Evolutionary conservation across 139 green algal species (phyloP).

Genomic region (Chlamydomonas schloesseri): DNA sequence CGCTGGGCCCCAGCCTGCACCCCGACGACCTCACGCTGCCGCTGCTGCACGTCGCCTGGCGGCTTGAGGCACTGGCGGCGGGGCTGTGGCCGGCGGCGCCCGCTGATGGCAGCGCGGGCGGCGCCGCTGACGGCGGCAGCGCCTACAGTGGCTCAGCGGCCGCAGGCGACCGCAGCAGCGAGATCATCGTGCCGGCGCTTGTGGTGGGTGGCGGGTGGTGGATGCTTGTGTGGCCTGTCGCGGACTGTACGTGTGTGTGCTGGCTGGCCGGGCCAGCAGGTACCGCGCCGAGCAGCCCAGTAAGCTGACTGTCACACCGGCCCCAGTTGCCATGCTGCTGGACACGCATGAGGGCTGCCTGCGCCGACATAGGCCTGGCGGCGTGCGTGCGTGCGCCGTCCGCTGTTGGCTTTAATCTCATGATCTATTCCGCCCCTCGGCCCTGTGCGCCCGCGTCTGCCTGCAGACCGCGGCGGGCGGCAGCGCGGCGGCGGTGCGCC

Average conservation of each 20-base stretch:
- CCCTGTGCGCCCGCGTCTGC: too few species aligned
- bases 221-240: not conserved
- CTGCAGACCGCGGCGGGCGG: constrained; percentile 12
- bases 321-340: too few species aligned
- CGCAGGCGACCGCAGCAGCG: not conserved
- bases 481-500: constrained; percentile 37
- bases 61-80: constrained; percentile 80
- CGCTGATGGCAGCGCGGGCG: not conserved
- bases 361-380: too few species aligned
- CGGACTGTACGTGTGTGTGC: too few species aligned
- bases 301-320: too few species aligned
- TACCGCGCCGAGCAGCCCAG: too few species aligned
- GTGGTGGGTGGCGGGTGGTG: not conserved
- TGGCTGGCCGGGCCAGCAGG: too few species aligned
- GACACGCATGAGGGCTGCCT: too few species aligned
- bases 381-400: too few species aligned
- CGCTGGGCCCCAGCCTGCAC: constrained; percentile 71
- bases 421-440: too few species aligned
- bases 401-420: too few species aligned
- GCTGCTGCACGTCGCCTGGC: constrained; percentile 69
- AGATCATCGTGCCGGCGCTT: constrained; percentile 22
- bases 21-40: constrained; percentile 79
- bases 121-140: not conserved
- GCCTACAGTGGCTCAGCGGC: constrained; percentile 6
- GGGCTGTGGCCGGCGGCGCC: constrained; percentile 74